A percentile compares a stretch with the other conserved stretches of the same genome.
Evolutionary conservation across 371 early-diverging fungal species (phyloP).

Genomic region (Fennellomyces sp.): DNA sequence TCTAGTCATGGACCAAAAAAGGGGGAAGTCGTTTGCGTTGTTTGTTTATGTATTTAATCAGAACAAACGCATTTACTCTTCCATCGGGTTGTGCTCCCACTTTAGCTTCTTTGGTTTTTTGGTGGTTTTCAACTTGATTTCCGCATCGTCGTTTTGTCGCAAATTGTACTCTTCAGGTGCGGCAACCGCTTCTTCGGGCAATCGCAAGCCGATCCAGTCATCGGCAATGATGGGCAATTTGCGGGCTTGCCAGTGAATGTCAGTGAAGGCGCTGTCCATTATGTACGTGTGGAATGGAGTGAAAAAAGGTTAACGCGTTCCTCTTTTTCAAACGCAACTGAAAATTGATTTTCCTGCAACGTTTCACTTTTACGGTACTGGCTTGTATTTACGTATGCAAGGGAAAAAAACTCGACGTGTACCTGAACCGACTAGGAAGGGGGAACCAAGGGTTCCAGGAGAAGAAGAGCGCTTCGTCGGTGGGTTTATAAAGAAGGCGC

Average conservation of each 20-base stretch:
- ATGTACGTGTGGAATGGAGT: constrained; percentile 4
- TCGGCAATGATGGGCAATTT: constrained; percentile 19
- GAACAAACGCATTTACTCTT: constrained; percentile 8
- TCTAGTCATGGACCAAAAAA: too few relatives aligned
- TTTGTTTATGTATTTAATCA: too few relatives aligned
- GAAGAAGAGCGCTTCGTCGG: background rate
- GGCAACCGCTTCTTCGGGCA: constrained; percentile 19
- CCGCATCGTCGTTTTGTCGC: constrained; percentile 8
- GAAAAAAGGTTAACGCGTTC: too few relatives aligned
- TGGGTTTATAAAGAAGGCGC: too few relatives aligned
- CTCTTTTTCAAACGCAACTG: too few relatives aligned
- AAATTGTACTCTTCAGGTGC: constrained; percentile 17
- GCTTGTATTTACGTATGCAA: too few relatives aligned
- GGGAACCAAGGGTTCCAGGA: too few relatives aligned
- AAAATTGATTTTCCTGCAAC: too few relatives aligned
- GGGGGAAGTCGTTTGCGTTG: too few relatives aligned
- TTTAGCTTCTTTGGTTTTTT: constrained; percentile 16
- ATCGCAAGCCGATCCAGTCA: constrained; percentile 19
- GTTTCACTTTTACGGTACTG: background rate
- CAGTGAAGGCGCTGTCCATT: constrained; percentile 21
- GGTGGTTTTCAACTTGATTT: constrained; percentile 6
- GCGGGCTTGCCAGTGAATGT: constrained; percentile 23
- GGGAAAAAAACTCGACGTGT: too few relatives aligned
- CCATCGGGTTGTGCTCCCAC: constrained; percentile 25
- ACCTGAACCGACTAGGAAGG: too few relatives aligned